These are phyloP conservation scores for Paracamarosporium sp. DNA, from an alignment of 2,329 filamentous ascomycete species.

Conservation along the genomic window DNA sequence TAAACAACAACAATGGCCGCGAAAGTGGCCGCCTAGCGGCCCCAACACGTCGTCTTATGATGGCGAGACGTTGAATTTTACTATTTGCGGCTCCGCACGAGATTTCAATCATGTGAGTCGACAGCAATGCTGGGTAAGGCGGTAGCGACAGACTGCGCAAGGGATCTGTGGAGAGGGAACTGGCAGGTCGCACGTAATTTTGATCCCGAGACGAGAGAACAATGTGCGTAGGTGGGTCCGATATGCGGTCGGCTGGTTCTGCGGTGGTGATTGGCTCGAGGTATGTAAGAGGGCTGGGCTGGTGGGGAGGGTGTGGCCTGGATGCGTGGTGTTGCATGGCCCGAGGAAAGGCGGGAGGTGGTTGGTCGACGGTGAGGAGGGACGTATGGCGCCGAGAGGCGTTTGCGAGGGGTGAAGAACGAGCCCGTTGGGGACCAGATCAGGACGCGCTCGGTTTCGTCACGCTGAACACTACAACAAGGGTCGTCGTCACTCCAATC, in stretches of 20 bases:
- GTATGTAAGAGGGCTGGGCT: slow-evolving; percentile 32
- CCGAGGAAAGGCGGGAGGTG: slow-evolving; percentile 9
- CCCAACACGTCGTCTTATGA: slow-evolving; percentile 17
- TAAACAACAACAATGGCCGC: slow-evolving; percentile 27
- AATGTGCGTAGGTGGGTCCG: slow-evolving; percentile 47
- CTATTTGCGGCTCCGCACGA: slow-evolving; percentile 46
- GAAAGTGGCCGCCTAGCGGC: slow-evolving; percentile 20
- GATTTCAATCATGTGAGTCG: slow-evolving; percentile 48
- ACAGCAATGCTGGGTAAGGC: slow-evolving; percentile 47
- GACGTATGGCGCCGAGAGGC: slow-evolving; percentile 10
- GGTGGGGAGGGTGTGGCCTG: slow-evolving; percentile 12
- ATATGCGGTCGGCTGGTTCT: slow-evolving; percentile 33
- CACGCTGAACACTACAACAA: not conserved
- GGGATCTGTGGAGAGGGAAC: slow-evolving; percentile 34
- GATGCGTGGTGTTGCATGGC: slow-evolving; percentile 11
- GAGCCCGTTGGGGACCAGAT: not conserved
- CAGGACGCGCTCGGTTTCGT: not conserved
- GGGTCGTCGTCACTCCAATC: not conserved
- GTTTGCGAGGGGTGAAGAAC: slow-evolving; percentile 3
- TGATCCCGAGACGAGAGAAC: slow-evolving; percentile 45
- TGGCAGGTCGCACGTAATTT: slow-evolving; percentile 46
- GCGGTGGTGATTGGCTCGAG: slow-evolving; percentile 16
- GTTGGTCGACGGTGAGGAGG: slow-evolving; percentile 15
- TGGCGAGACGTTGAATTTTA: slow-evolving; percentile 49
- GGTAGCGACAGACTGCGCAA: slow-evolving; percentile 33